Conservation (phyloP, 495 filamentous ascomycete genomes). For the Penicillium herquei region DNA sequence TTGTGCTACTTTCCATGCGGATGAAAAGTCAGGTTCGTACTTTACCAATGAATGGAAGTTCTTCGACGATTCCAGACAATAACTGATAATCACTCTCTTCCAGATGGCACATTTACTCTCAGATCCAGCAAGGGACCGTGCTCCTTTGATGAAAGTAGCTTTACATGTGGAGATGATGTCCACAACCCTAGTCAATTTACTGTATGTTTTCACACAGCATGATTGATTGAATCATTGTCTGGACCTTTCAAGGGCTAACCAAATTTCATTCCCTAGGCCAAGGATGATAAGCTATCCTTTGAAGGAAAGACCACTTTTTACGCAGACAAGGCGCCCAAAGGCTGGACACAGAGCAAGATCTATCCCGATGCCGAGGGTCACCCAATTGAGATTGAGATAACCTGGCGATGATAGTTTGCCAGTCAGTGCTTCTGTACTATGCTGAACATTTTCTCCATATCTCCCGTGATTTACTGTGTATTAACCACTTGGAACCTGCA, state of each 20-base stretch:
- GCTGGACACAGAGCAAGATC: slow-evolving; percentile 39
- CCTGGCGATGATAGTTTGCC: slow-evolving; percentile 23
- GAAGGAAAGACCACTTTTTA: slow-evolving; percentile 53
- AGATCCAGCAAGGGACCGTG: slow-evolving; percentile 60
- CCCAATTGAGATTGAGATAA: slow-evolving; percentile 38
- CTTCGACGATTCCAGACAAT: neutral
- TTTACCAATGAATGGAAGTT: neutral
- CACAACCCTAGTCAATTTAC: slow-evolving; percentile 43
- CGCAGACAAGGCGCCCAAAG: slow-evolving; percentile 56
- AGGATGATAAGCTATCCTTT: slow-evolving; percentile 41
- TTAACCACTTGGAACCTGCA: too few relatives aligned
- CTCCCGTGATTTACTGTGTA: too few relatives aligned
- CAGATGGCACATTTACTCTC: slow-evolving; percentile 57
- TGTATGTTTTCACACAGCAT: slow-evolving; percentile 26
- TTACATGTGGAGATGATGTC: slow-evolving; percentile 52
- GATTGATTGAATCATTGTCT: neutral
- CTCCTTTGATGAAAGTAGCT: slow-evolving; percentile 42
- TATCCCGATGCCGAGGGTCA: slow-evolving; percentile 36
- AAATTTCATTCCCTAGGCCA: slow-evolving; percentile 18
- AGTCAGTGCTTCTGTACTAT: too few relatives aligned
- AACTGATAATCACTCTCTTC: slow-evolving; percentile 7
- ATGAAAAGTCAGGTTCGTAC: slow-evolving; percentile 42
- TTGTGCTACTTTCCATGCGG: slow-evolving; percentile 65
- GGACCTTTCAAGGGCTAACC: neutral
- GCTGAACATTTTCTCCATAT: too few relatives aligned